These are phyloP conservation scores for Acmispon strigosus DNA, from an alignment of 306 rosid genomes.

Conservation along the genomic window DNA sequence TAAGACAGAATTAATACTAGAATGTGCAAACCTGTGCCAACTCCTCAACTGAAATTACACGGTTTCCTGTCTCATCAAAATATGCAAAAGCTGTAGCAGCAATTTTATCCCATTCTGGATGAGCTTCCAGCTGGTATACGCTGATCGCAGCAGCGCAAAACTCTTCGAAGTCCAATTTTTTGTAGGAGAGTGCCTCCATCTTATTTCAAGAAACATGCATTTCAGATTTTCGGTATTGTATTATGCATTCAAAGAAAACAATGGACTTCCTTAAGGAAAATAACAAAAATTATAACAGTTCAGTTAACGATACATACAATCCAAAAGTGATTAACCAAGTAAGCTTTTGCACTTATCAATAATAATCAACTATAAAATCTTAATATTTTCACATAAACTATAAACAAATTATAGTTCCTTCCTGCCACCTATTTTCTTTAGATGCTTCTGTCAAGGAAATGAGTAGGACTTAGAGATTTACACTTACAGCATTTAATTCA, in stretches of 20 bases:
- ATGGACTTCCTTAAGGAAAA: neutral
- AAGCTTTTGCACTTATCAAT: neutral
- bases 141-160: slow-evolving; percentile 88
- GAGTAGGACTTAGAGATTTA: neutral
- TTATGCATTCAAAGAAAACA: neutral
- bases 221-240: neutral
- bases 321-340: neutral
- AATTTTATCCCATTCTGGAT: slow-evolving; percentile 75
- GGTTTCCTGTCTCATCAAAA: slow-evolving; percentile 76
- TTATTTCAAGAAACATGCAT: slow-evolving; percentile 25
- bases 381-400: neutral
- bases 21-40: slow-evolving; percentile 69
- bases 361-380: neutral
- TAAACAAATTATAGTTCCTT: slow-evolving; percentile 7
- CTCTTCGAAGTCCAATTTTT: slow-evolving; percentile 81
- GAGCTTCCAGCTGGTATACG: slow-evolving; percentile 86
- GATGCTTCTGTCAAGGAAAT: neutral
- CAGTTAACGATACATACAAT: neutral
- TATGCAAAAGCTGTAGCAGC: slow-evolving; percentile 59
- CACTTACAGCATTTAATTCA: slow-evolving; percentile 5
- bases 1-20: neutral
- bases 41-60: slow-evolving; percentile 72
- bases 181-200: slow-evolving; percentile 76
- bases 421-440: neutral
- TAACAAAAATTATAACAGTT: neutral